Base-by-base conservation (phyloP, 352 stramenopile genomes). In the Pythium myriotylum region DNA sequence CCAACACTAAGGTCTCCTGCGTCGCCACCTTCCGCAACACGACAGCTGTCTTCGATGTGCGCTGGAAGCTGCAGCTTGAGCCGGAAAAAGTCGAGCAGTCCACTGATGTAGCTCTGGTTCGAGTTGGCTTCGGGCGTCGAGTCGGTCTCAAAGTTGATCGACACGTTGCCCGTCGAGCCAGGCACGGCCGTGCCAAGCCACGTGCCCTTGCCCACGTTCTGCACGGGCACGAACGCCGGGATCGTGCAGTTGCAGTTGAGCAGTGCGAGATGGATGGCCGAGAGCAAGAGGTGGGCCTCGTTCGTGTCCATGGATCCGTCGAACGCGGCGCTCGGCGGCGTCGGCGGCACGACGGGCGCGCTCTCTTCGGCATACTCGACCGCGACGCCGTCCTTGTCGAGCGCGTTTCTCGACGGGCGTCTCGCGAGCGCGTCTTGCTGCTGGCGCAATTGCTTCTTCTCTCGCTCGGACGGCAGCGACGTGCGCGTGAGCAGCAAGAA, bases 221-320 rank as follows among this genome's bases (percentile, higher is more conserved):
- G 68, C 20, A 91, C 67, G 0, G 79, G 81, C 23, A 92, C 83
- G 49, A 94, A 92, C 16, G 72, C 83, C 2, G 86, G 86, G 16
- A 94, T 76, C 19, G 86, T 91, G 57, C 86, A 94, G 58, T 92
- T 92, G 54, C 80, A 91, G 57, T 89, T 91, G 50, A 78, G 81
- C 37, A 94, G 54, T 17, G 86, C 86, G 50, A 94, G 76, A 32
- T 75, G 85, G 4, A 94, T 62, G 22, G 83, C 79, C 16, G 83
- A 92, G 8, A 94, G 60, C 49, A 94, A 33, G 59, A 91, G 64
- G 1, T 77, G 69, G 0, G 79, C 69, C 50, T 92, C 85, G 54
- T 92, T 86, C 48, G 81, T 61, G 48, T 92, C 81, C 54, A 94
- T 74, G 1, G 46, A 49, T 2, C 68, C 55, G 32, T 74, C 67